phyloP scores from a whole-genome alignment of 2,329 filamentous ascomycete species.

The Chalara sp. region DNA sequence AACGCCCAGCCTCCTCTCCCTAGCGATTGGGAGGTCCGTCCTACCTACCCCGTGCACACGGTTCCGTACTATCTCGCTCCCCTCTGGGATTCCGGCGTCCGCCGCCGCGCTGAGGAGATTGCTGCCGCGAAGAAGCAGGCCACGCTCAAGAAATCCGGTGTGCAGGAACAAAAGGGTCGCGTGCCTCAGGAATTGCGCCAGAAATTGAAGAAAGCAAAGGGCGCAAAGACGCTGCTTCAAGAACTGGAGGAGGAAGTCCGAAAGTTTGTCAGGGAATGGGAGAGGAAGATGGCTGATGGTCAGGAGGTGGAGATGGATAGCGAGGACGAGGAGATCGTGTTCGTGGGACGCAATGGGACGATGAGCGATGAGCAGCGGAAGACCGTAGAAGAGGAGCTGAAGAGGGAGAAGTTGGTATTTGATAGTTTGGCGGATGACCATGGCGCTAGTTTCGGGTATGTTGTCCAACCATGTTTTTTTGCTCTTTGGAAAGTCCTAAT shows the following conservation, averaged over 20 bases:
- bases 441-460: conserved; percentile 69
- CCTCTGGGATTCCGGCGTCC: conserved; percentile 67
- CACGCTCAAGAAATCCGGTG: conserved; percentile 19
- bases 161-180: conserved; percentile 38
- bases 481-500: neutral
- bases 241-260: conserved; percentile 81
- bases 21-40: conserved; percentile 74
- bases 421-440: conserved; percentile 72
- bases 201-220: conserved; percentile 70
- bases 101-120: conserved; percentile 44
- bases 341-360: conserved; percentile 64
- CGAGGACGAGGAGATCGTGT: conserved; percentile 85
- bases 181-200: conserved; percentile 77
- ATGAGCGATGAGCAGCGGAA: conserved; percentile 47
- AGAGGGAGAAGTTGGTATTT: conserved; percentile 68
- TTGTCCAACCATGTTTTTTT: conserved; percentile 16
- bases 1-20: conserved; percentile 77
- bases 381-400: conserved; percentile 42
- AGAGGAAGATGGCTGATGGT: conserved; percentile 34
- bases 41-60: conserved; percentile 69
- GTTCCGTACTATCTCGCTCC: conserved; percentile 87
- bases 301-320: conserved; percentile 35
- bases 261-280: conserved; percentile 60
- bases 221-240: conserved; percentile 73
- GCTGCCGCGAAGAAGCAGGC: conserved; percentile 32